phyloP scores from a whole-genome alignment of 1,139 yeast genomes.

The Pichia sp. region DNA sequence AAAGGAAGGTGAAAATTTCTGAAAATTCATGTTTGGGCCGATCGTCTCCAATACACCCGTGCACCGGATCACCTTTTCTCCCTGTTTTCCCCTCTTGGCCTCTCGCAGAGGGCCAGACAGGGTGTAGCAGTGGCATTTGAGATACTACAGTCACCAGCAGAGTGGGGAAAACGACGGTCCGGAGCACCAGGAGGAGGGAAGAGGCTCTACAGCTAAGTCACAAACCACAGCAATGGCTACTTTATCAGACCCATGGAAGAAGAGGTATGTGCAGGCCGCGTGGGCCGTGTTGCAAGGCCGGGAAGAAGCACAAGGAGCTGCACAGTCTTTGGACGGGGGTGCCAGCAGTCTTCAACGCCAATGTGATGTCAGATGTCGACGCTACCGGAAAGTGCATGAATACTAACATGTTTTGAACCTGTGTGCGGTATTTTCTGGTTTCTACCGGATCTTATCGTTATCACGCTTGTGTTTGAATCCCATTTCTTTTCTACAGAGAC shows the following conservation, averaged over 20 bases:
- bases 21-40: neutral
- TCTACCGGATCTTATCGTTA: conserved; percentile 26
- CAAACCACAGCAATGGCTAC: conserved; percentile 11
- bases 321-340: too few species aligned
- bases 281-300: neutral
- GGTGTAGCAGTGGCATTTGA: neutral
- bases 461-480: too few species aligned
- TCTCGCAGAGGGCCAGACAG: neutral
- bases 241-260: conserved; percentile 18
- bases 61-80: conserved; percentile 2
- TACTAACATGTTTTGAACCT: neutral
- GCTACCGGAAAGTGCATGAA: neutral
- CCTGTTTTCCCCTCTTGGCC: neutral
- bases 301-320: too few species aligned
- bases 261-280: conserved; percentile 4
- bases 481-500: conserved; percentile 43
- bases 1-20: neutral
- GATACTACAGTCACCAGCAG: neutral
- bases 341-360: too few species aligned
- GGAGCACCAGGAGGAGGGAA: neutral
- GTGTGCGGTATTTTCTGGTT: neutral
- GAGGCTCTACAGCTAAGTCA: neutral
- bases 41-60: conserved; percentile 7
- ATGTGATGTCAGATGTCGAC: too few species aligned
- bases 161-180: neutral